These are phyloP conservation scores for Achaetomiella virescens DNA, from an alignment of 495 filamentous ascomycete species.

Conservation along the genomic window DNA sequence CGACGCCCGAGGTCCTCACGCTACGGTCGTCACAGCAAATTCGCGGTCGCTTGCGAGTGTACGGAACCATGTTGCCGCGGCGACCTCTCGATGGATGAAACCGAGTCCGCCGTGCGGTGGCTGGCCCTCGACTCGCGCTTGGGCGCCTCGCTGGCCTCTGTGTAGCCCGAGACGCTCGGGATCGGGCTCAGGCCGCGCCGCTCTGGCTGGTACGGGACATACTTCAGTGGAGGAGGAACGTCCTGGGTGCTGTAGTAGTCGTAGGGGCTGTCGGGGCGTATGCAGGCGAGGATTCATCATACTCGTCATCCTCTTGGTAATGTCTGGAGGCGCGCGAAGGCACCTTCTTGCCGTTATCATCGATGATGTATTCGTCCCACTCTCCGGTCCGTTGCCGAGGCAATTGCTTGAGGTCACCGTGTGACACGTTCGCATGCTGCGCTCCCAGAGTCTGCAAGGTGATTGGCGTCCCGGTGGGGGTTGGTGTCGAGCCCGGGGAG, in stretches of 20 bases:
- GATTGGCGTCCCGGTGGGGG: slow-evolving; percentile 35
- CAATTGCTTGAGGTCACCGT: slow-evolving; percentile 43
- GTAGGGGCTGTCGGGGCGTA: slow-evolving; percentile 41
- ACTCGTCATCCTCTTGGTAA: slow-evolving; percentile 35
- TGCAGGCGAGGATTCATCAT: slow-evolving; percentile 27
- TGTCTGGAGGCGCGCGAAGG: slow-evolving; percentile 18
- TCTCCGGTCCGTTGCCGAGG: slow-evolving; percentile 35
- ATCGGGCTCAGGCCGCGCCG: slow-evolving; percentile 73
- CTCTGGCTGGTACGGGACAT: slow-evolving; percentile 51
- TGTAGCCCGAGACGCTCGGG: slow-evolving; percentile 78
- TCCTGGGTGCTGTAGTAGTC: slow-evolving; percentile 50
- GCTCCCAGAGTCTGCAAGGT: slow-evolving; percentile 38
- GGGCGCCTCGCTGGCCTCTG: slow-evolving; percentile 43
- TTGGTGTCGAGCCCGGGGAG: slow-evolving; percentile 36
- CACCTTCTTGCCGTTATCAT: slow-evolving; percentile 40
- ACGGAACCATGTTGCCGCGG: slow-evolving; percentile 27
- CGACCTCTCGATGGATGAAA: slow-evolving; percentile 37
- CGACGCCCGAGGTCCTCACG: slow-evolving; percentile 39
- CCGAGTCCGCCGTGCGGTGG: slow-evolving; percentile 40
- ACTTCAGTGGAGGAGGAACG: slow-evolving; percentile 49
- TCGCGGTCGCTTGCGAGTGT: slow-evolving; percentile 32
- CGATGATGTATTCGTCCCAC: slow-evolving; percentile 38
- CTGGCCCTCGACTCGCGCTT: slow-evolving; percentile 45
- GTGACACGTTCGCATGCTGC: slow-evolving; percentile 47
- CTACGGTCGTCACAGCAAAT: slow-evolving; percentile 37